These are phyloP conservation scores for Fusarium udum DNA, from an alignment of 2,329 filamentous ascomycete species.

Conservation along the genomic window DNA sequence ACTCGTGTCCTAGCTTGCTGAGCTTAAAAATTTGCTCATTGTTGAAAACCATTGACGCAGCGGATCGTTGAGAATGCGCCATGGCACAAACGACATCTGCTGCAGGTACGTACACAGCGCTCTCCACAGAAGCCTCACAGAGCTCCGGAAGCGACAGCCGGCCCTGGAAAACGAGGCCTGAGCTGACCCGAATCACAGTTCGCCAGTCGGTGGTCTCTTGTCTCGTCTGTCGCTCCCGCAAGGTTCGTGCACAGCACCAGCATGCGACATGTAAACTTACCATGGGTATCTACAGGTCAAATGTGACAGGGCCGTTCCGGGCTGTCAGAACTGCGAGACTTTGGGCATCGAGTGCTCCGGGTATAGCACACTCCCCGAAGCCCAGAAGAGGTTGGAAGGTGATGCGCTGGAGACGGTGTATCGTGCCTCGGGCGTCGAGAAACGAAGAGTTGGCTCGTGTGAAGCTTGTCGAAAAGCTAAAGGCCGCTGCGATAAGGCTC, in stretches of 20 bases:
- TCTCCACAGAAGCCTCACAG: background rate
- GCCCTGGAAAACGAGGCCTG: background rate
- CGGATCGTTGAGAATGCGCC: background rate
- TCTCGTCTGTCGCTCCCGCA: background rate
- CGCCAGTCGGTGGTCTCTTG: background rate
- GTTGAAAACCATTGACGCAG: background rate
- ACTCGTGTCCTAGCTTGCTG: background rate
- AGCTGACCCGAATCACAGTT: background rate
- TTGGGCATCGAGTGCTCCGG: background rate
- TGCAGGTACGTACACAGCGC: background rate
- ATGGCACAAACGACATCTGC: background rate
- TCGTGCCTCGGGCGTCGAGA: background rate
- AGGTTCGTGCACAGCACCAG: background rate
- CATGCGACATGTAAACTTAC: background rate
- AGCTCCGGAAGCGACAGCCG: background rate
- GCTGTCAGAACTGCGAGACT: background rate
- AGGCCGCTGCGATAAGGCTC: background rate
- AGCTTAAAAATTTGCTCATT: rapidly evolving
- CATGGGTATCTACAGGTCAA: background rate
- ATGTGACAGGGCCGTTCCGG: background rate
- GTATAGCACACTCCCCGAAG: background rate
- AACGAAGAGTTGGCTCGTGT: background rate
- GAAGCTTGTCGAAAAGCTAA: background rate
- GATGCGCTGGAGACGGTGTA: background rate
- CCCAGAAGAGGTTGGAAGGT: background rate